Base-by-base conservation (phyloP, 1,284 basidiomycete genomes). In the Schizophyllum amplum region DNA sequence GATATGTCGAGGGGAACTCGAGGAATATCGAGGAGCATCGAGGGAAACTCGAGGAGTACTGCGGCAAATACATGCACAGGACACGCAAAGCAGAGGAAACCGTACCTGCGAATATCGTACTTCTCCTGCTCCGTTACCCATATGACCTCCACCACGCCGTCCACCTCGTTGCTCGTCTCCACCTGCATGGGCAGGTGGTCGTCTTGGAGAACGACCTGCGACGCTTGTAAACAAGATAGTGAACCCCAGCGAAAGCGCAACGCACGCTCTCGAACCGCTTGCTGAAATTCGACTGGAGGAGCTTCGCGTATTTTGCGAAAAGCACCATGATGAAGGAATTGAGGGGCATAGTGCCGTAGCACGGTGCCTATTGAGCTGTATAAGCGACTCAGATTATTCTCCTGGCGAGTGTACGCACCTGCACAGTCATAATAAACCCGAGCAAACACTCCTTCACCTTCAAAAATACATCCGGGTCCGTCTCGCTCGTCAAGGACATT, bases 121-220 rank as follows among this genome's bases (percentile, higher is more conserved):
- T 77, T 81, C 64, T 93, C 91, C 0, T 78, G 75, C 23, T 80
- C 75, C n/a, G 75, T 81, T 23, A 99, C 74, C 92, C 94, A 98
- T 46, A 96, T 92, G 0, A 88, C 84, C 53, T 84, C 86, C 13
- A 96, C 75, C 1, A 97, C 86, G 51, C 84, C 83, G 24, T 86
- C 84, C 53, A 90, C 80, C 65, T 97, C 92, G 22, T 79, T 79
- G 0, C 75, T 69, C 24, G 83, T 83, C 59, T 91, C 84, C 4
- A 92, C 83, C 63, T 88, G 81, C 92, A 99, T 97, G 1, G 95
- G 87, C 53, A 93, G 81, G 69, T 92, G 87, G 67, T 99, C 96
- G 65, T 99, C 95, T 66, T 92, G 83, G 49, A 81, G 73, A 5
- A 98, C 85, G 61, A 94, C 90, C 92, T 96, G 64, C 6, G 11